Conservation (phyloP, 176 grass and related monocot genomes). For the Carex parvula region DNA sequence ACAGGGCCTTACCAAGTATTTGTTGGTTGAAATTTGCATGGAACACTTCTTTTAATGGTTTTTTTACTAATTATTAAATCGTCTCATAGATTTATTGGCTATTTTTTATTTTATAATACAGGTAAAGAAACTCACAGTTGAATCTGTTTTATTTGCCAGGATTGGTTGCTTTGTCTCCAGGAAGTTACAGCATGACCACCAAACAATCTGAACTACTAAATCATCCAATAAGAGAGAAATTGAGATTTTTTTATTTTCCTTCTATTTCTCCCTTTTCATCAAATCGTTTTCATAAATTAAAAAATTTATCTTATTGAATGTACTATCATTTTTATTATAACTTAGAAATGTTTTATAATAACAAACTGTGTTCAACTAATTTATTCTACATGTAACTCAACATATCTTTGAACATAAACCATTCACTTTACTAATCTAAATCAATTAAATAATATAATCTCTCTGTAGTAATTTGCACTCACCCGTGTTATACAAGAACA, state of each 20-base stretch:
- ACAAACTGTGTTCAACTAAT: not conserved
- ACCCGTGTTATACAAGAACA: not conserved
- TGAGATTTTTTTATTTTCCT: not conserved
- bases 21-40: not conserved
- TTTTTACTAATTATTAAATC: not conserved
- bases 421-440: not conserved
- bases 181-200: not conserved
- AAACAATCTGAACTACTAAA: not conserved
- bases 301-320: no score
- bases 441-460: conserved; percentile 12
- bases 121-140: not conserved
- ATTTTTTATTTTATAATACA: not conserved
- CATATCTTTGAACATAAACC: not conserved
- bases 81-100: not conserved
- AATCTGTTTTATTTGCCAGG: not conserved
- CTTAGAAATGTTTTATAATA: not conserved
- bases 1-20: conserved; percentile 5
- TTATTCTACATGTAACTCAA: not conserved
- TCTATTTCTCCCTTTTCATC: not conserved
- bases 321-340: not conserved
- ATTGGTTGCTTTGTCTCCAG: not conserved
- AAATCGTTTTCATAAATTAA: not conserved
- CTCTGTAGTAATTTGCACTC: not conserved
- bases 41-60: not conserved
- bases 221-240: not conserved